phyloP scores from a whole-genome alignment of 2,329 filamentous ascomycete genomes.

The Diplodia intermedia region DNA sequence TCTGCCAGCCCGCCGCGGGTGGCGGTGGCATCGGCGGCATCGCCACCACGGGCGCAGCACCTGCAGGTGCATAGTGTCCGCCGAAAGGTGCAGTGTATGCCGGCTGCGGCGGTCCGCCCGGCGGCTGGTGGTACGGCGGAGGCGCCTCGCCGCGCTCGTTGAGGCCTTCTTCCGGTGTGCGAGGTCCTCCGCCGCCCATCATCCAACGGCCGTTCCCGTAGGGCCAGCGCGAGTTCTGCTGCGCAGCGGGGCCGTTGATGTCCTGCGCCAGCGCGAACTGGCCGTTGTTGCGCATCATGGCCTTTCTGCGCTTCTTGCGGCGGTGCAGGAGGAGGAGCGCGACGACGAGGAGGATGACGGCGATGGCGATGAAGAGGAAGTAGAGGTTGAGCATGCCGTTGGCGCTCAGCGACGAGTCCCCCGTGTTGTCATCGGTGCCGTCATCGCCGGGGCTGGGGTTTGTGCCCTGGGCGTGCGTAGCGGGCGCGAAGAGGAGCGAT shows the following conservation, averaged over 20 bases:
- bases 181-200: not conserved
- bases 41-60: slow-evolving; percentile 10
- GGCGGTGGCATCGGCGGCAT: slow-evolving; percentile 6
- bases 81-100: slow-evolving; percentile 4
- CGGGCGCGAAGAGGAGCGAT: slow-evolving; percentile 43
- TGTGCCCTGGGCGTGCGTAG: slow-evolving; percentile 37
- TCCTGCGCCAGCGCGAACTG: slow-evolving; percentile 48
- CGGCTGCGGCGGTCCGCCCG: slow-evolving; percentile 1
- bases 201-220: slow-evolving; percentile 37
- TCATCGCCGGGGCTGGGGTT: slow-evolving; percentile 25
- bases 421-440: slow-evolving; percentile 10
- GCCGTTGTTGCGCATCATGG: slow-evolving; percentile 39
- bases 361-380: slow-evolving; percentile 64
- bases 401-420: not conserved
- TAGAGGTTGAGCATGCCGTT: slow-evolving; percentile 55
- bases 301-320: slow-evolving; percentile 46
- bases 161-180: slow-evolving; percentile 61
- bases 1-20: not conserved
- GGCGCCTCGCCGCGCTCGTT: slow-evolving; percentile 70
- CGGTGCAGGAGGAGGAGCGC: slow-evolving; percentile 55
- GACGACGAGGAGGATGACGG: slow-evolving; percentile 54
- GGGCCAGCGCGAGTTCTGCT: slow-evolving; percentile 39
- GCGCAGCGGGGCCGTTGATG: slow-evolving; percentile 43
- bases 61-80: not conserved
- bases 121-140: slow-evolving; percentile 62